These are phyloP conservation scores for Globisporangium abappressorium DNA, from an alignment of 352 stramenopile species.

Conservation along the genomic window DNA sequence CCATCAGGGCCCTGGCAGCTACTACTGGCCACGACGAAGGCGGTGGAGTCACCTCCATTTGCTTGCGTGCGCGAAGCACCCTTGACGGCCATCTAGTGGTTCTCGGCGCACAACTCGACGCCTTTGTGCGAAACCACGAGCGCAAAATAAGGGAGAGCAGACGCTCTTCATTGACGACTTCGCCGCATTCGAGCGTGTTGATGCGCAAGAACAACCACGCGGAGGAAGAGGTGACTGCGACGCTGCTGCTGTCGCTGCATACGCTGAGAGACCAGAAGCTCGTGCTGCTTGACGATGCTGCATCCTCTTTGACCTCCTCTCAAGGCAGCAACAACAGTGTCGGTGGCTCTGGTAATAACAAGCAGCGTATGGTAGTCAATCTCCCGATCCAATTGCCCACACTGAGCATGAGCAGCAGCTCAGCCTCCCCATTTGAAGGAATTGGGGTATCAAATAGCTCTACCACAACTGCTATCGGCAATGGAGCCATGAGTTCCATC, in stretches of 20 bases:
- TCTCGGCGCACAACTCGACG: constrained; percentile 14
- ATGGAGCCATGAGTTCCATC: neutral
- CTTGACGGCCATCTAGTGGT: constrained; percentile 18
- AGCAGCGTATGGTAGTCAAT: neutral
- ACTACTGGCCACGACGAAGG: neutral
- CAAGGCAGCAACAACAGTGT: neutral
- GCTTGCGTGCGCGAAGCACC: constrained; percentile 8
- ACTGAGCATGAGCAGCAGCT: constrained; percentile 9
- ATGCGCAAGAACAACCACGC: constrained; percentile 5
- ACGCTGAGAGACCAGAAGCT: constrained; percentile 15
- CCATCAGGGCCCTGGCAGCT: constrained; percentile 7
- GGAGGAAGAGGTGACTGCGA: neutral
- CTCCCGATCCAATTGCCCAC: constrained; percentile 1
- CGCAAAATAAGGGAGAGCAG: constrained; percentile 1
- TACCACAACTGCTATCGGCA: neutral
- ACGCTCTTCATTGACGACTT: neutral
- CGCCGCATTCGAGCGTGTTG: neutral
- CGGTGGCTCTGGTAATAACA: neutral
- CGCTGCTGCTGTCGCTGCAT: constrained; percentile 10
- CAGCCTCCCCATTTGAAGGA: neutral
- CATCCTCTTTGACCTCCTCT: neutral
- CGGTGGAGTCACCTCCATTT: constrained; percentile 7
- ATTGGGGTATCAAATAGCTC: neutral
- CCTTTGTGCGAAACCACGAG: constrained; percentile 13
- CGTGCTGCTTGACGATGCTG: neutral